Conservation (phyloP, 805 yeast species). For the Schizosaccharomyces pombe region DNA sequence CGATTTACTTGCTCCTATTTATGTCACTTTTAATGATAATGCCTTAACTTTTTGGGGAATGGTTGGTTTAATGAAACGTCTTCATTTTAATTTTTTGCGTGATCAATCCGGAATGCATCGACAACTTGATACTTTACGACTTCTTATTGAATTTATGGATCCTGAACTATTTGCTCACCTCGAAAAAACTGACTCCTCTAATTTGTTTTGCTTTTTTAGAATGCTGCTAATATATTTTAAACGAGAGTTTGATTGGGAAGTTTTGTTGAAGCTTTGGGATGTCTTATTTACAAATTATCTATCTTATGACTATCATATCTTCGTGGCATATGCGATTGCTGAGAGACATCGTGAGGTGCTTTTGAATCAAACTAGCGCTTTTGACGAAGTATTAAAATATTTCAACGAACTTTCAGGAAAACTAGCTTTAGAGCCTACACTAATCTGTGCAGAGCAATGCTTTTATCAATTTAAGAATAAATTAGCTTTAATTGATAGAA, state of each 20-base stretch:
- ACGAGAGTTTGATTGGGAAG: slow-evolving; percentile 64
- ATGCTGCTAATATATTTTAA: slow-evolving; percentile 92
- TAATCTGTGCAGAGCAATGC: slow-evolving; percentile 64
- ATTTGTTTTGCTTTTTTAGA: slow-evolving; percentile 78
- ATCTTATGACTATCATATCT: slow-evolving; percentile 68
- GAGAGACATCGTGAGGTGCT: slow-evolving; percentile 68
- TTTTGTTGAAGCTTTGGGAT: slow-evolving; percentile 73
- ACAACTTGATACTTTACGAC: slow-evolving; percentile 65
- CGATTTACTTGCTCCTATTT: slow-evolving; percentile 71
- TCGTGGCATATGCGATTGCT: slow-evolving; percentile 69
- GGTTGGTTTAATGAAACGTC: slow-evolving; percentile 65
- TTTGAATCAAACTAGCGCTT: slow-evolving; percentile 43
- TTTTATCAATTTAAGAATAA: slow-evolving; percentile 61
- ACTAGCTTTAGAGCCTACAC: slow-evolving; percentile 48
- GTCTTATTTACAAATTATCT: slow-evolving; percentile 70
- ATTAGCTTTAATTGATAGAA: slow-evolving; percentile 45
- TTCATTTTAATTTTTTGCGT: slow-evolving; percentile 81
- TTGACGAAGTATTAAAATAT: slow-evolving; percentile 80
- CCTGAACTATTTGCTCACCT: slow-evolving; percentile 67
- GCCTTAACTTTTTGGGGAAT: slow-evolving; percentile 73
- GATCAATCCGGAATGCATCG: slow-evolving; percentile 84
- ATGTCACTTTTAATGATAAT: slow-evolving; percentile 41
- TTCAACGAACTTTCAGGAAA: slow-evolving; percentile 73
- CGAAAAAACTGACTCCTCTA: slow-evolving; percentile 68
- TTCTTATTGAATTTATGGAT: slow-evolving; percentile 69